Percentiles rank a stretch among this genome's conserved stretches.
Conservation (phyloP, 306 rosid genomes). For the Vigna angularis region DNA sequence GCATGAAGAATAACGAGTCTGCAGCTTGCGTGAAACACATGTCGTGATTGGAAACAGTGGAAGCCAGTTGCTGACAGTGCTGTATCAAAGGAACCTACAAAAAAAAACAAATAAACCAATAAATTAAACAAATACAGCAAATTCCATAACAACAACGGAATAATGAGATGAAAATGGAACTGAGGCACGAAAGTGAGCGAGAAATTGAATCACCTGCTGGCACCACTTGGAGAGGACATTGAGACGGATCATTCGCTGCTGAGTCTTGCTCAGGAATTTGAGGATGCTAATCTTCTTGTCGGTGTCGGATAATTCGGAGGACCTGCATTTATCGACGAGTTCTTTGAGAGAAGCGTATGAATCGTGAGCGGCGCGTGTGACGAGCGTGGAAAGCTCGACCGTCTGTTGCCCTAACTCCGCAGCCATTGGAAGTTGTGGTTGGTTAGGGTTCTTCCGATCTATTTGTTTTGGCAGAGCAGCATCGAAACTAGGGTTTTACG, state of each 20-base stretch:
- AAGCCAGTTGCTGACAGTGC: conserved; percentile 86
- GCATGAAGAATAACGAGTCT: conserved; percentile 98
- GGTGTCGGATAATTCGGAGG: conserved; percentile 73
- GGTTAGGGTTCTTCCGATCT: conserved; percentile 45
- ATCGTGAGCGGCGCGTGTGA: conserved; percentile 84
- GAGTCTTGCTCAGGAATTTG: conserved; percentile 88
- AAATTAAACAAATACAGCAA: background rate
- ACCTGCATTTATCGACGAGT: conserved; percentile 78
- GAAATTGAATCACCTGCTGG: conserved; percentile 64
- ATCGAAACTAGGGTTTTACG: conserved; percentile 43
- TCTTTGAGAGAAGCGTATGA: conserved; percentile 79
- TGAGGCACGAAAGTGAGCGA: background rate
- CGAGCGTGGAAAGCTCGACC: conserved; percentile 87
- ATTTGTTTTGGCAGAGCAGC: conserved; percentile 1
- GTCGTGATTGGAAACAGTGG: conserved; percentile 93
- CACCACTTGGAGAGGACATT: conserved; percentile 97
- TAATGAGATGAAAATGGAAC: background rate
- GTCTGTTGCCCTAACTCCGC: conserved; percentile 96
- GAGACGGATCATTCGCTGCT: conserved; percentile 96
- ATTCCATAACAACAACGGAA: background rate
- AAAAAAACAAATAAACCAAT: background rate
- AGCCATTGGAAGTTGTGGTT: conserved; percentile 57
- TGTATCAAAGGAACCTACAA: conserved; percentile 94
- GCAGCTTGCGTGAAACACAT: conserved; percentile 97
- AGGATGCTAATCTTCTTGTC: conserved; percentile 86